phyloP scores from a whole-genome alignment of 2,329 filamentous ascomycete genomes.

The Coniochaeta ligniaria region DNA sequence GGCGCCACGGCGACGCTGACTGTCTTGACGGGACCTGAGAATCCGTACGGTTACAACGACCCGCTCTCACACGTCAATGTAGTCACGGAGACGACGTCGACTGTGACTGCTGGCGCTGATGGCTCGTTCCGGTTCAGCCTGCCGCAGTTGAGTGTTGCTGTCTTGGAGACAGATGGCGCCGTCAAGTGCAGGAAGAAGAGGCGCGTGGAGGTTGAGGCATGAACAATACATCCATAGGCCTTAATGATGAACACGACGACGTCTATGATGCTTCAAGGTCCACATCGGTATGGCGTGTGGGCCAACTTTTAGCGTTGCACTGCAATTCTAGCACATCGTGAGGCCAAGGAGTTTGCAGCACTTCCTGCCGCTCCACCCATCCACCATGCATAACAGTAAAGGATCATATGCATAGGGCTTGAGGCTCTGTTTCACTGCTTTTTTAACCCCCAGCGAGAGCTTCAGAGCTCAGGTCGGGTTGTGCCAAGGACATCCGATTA shows the following conservation, averaged over 20 bases:
- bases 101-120: conserved; percentile 31
- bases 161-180: conserved; percentile 34
- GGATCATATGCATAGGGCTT: no score
- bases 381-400: no score
- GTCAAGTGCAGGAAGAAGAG: background rate
- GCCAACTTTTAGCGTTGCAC: no score
- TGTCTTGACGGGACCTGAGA: conserved; percentile 32
- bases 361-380: no score
- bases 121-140: conserved; percentile 45
- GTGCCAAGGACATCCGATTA: no score
- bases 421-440: background rate
- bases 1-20: conserved; percentile 35
- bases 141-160: conserved; percentile 48
- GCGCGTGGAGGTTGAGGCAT: background rate
- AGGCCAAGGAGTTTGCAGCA: no score
- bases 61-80: conserved; percentile 38
- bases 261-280: no score
- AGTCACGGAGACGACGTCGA: conserved; percentile 32
- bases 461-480: background rate
- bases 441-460: background rate
- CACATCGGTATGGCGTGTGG: no score
- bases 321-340: background rate
- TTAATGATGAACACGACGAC: no score
- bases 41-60: conserved; percentile 37
- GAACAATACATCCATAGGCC: background rate